Evolutionary conservation across 148 eudicot species (phyloP), one percentile per base, ranked within the genome.

Genomic region (Nyssa sinensis): DNA sequence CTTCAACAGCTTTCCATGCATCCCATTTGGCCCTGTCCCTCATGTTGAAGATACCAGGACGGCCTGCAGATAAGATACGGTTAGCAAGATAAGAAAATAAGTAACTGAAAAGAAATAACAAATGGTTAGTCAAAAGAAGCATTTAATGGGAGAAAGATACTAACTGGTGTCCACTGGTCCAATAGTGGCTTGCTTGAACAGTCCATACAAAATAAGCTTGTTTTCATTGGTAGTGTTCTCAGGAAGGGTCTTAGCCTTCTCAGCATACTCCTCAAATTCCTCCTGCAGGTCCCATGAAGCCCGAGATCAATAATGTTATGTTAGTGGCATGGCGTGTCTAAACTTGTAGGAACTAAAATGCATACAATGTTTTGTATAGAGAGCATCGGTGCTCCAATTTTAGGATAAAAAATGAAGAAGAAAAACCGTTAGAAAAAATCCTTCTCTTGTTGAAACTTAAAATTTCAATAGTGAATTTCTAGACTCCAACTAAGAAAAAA

Each of bases 1-100:
- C 99, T 89, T 96, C 94, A 77, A 80, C 81, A 35, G 86, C 85
- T 86, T 96, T 91, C 99, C 99, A 96, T 31, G 98, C 94, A 80
- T 96, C 99, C 97, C 96, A 96, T 82, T 96, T 96, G 3, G 92
- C 92, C 33, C 82, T 86, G 67, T 90, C 99, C 86, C 75, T 89
- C 82, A 79, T 69, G 83, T 88, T 87, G 53, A 96, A 86, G 14
- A 96, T 84, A 44, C 99, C 98, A 21, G 99, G 99, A 59, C 99
- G 97, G 65, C 69, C 99, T 96, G 90, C 53, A 64, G 28, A 70
- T 59, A 44, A 37, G 29, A 70, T 55, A 7, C 21, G n/a, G 5
- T 28, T 31, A 72, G 13, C 70, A 39, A 66, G n/a, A n/a, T n/a
- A 14, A 44, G 51, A 3, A 11, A 14, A 44, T 14, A 44, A 11